These are phyloP conservation scores for Neopestalotiopsis sp. DNA, from an alignment of 2,329 filamentous ascomycete genomes.

Conservation along the genomic window DNA sequence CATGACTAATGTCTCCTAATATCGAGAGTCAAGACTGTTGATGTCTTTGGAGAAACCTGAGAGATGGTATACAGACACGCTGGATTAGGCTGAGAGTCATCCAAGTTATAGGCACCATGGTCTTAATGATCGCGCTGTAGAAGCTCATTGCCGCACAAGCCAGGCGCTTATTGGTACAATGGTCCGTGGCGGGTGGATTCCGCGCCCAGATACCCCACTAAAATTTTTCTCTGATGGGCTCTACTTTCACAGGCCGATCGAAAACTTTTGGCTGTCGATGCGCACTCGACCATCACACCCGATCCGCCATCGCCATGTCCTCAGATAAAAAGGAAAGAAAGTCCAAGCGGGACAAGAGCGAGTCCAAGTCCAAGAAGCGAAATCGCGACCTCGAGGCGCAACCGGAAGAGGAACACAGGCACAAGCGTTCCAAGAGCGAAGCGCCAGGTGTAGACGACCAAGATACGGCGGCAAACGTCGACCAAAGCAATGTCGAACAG, in stretches of 20 bases:
- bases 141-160: background rate
- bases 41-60: too few relatives aligned
- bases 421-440: slow-evolving; percentile 53
- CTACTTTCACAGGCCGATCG: background rate
- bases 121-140: background rate
- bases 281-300: background rate
- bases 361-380: slow-evolving; percentile 30
- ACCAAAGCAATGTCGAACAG: background rate
- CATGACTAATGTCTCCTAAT: too few relatives aligned
- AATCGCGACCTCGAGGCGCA: slow-evolving; percentile 29
- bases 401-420: slow-evolving; percentile 45
- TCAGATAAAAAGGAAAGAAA: slow-evolving; percentile 25
- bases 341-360: slow-evolving; percentile 26
- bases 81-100: too few relatives aligned
- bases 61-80: too few relatives aligned
- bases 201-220: slow-evolving; percentile 11
- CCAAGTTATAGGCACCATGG: too few relatives aligned
- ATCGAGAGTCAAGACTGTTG: too few relatives aligned
- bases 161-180: background rate
- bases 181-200: background rate
- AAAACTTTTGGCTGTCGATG: background rate
- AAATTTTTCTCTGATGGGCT: slow-evolving; percentile 10
- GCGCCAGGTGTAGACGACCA: slow-evolving; percentile 10
- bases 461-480: background rate
- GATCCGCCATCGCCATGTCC: slow-evolving; percentile 2